These are phyloP conservation scores for Apocynum venetum DNA, from an alignment of 257 asterid species.

Conservation along the genomic window DNA sequence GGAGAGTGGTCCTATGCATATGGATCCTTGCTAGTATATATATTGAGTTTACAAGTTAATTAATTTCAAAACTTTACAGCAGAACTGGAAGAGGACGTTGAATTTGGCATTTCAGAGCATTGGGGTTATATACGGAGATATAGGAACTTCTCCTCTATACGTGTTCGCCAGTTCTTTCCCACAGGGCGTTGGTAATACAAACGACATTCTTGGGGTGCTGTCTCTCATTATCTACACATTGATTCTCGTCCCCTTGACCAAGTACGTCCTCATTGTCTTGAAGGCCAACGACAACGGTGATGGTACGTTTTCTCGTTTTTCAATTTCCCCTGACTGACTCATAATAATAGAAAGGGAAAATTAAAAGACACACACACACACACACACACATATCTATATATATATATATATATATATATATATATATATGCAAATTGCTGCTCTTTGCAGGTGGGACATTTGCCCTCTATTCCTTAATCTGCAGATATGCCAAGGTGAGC, in stretches of 20 bases:
- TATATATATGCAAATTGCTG: too few species aligned
- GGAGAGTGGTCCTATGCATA: background rate
- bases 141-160: slow-evolving; percentile 80
- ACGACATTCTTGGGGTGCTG: slow-evolving; percentile 58
- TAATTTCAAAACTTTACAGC: slow-evolving; percentile 11
- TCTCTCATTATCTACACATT: slow-evolving; percentile 73
- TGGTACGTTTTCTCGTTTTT: slow-evolving; percentile 29
- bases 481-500: slow-evolving; percentile 57
- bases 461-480: slow-evolving; percentile 63
- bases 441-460: slow-evolving; percentile 61
- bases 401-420: too few species aligned
- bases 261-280: slow-evolving; percentile 62
- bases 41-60: too few species aligned
- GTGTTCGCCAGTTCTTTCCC: slow-evolving; percentile 56
- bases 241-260: slow-evolving; percentile 57
- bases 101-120: slow-evolving; percentile 70
- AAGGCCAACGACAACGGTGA: slow-evolving; percentile 82
- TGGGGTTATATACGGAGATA: slow-evolving; percentile 80
- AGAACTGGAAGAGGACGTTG: slow-evolving; percentile 44
- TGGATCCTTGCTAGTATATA: too few species aligned
- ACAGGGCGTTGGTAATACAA: slow-evolving; percentile 28
- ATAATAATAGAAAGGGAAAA: too few species aligned
- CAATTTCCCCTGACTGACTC: background rate
- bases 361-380: too few species aligned
- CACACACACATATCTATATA: too few species aligned